Base-by-base conservation (phyloP, 2,329 filamentous ascomycete species). In the Stenocarpella maydis region DNA sequence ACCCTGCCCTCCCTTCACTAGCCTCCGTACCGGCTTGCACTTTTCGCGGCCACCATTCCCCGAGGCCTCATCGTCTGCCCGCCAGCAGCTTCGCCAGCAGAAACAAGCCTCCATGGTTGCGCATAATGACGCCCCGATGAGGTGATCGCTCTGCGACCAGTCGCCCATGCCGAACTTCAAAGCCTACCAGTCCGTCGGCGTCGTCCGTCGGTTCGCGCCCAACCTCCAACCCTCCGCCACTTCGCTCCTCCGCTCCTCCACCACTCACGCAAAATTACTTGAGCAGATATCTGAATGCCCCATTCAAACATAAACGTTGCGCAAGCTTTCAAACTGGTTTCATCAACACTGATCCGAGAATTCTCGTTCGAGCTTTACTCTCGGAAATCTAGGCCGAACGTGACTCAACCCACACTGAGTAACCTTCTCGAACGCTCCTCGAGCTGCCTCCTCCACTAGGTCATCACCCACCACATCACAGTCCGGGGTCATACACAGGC, bases 241-340 rank as follows among this genome's bases (percentile, higher is more conserved):
- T 39, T 60, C 55, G 17, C 19, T 26, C 19, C 4, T 31, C 17
- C 58, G 21, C 41, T 47, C 58, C 26, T 61, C 41, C 58, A 47
- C n/a, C 58, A 63, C 58, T 43, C 58, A 37, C 21, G 43, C 58
- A 47, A n/a, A n/a, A n/a, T n/a, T n/a, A n/a, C n/a, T n/a, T n/a
- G n/a, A n/a, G n/a, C n/a, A n/a, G n/a, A n/a, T n/a, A n/a, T n/a
- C n/a, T n/a, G n/a, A n/a, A n/a, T n/a, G n/a, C n/a, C n/a, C n/a
- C n/a, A n/a, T n/a, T n/a, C n/a, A n/a, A n/a, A n/a, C 28, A 34
- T 63, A 21, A 19, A 63, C 43, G 28, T 26, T 49, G 41, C 28
- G 58, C 58, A 63, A 63, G 58, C 58, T 63, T 63, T 63, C 43
- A 63, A 49, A 63, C 41, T 63, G 58, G 58, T 49, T 41, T 63